Evolutionary conservation across 192 early-diverging fungal genomes (phyloP).

Genomic region (Pecoramyces ruminantium): DNA sequence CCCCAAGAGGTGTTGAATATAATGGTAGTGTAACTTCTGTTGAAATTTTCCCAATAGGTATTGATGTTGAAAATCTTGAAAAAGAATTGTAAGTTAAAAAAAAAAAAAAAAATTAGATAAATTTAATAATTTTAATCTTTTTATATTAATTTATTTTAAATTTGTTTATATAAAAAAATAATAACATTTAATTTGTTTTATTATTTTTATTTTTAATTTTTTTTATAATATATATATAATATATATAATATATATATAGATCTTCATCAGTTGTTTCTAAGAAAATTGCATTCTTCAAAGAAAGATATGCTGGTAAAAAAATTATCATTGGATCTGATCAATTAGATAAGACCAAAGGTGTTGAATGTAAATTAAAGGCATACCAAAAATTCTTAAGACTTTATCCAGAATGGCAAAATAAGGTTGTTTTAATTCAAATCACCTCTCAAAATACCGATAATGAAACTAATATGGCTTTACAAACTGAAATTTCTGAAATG

Average conservation of each 20-base stretch:
- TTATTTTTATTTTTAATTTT: too few species aligned
- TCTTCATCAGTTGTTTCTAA: conserved; percentile 41
- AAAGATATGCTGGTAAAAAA: conserved; percentile 71
- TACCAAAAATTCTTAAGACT: conserved; percentile 81
- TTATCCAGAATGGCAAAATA: conserved; percentile 82
- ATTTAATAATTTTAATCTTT: too few species aligned
- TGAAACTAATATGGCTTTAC: conserved; percentile 16
- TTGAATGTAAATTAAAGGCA: conserved; percentile 82
- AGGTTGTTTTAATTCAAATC: conserved; percentile 92
- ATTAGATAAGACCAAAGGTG: conserved; percentile 82
- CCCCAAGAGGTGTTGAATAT: conserved; percentile 72
- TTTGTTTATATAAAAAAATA: too few species aligned
- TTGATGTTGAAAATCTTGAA: conserved; percentile 45
- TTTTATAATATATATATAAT: too few species aligned
- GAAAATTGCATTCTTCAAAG: conserved; percentile 62
- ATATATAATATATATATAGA: conserved; percentile 15
- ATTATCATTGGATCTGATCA: conserved; percentile 94
- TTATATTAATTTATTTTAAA: too few species aligned
- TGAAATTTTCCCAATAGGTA: conserved; percentile 94
- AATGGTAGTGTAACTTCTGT: conserved; percentile 58
- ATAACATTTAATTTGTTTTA: too few species aligned
- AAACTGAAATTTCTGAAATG: conserved; percentile 69
- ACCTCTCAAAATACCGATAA: conserved; percentile 50
- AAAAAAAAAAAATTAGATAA: too few species aligned
- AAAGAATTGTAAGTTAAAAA: neutral